Conservation (phyloP, 2,329 filamentous ascomycete genomes). For the Nemania serpens region DNA sequence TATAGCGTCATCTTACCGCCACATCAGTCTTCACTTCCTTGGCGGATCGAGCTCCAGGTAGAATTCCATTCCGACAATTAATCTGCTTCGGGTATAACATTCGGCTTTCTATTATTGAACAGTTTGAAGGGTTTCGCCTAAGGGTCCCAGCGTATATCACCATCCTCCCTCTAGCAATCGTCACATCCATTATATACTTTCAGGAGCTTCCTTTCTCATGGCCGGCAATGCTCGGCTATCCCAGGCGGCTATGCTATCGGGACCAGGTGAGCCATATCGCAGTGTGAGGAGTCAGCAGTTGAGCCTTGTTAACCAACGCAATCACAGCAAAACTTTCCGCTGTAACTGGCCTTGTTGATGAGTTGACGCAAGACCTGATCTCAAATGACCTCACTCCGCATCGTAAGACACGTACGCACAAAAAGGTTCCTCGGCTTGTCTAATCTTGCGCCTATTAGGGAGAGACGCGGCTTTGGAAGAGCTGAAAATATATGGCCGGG, state of each 20-base stretch:
- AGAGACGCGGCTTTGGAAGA: constrained; percentile 65
- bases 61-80: too few relatives aligned
- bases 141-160: constrained; percentile 29
- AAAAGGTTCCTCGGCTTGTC: constrained; percentile 5
- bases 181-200: constrained; percentile 8
- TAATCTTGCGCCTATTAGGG: constrained; percentile 46
- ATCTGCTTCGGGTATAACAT: too few relatives aligned
- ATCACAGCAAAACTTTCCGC: constrained; percentile 67
- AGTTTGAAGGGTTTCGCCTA: constrained; percentile 17
- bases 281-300: neutral
- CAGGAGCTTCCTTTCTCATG: constrained; percentile 23
- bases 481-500: constrained; percentile 79
- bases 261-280: constrained; percentile 46
- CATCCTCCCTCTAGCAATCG: constrained; percentile 21
- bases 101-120: constrained; percentile 21
- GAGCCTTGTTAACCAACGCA: constrained; percentile 19
- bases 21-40: too few relatives aligned
- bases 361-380: constrained; percentile 65
- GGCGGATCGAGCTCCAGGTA: too few relatives aligned
- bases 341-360: constrained; percentile 66
- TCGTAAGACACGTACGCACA: constrained; percentile 52
- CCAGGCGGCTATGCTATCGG: constrained; percentile 40
- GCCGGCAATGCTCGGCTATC: constrained; percentile 26
- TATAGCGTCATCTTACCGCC: neutral
- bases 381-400: constrained; percentile 61